Conservation (phyloP, 2,329 filamentous ascomycete genomes). For the Neophaeococcomyces aloes region DNA sequence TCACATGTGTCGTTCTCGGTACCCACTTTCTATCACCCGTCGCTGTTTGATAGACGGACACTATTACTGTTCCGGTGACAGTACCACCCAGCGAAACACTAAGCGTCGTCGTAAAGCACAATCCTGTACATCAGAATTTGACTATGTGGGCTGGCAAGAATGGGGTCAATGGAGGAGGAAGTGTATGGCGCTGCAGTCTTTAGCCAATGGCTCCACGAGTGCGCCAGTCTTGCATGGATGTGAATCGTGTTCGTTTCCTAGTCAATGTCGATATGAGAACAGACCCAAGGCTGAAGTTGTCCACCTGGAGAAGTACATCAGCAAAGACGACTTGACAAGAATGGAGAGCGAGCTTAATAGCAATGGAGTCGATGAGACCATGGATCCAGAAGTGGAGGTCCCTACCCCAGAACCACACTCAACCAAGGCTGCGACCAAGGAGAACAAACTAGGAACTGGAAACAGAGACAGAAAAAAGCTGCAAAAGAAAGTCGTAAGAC, state of each 20-base stretch:
- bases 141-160: slow-evolving; percentile 42
- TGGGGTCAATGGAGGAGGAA: slow-evolving; percentile 34
- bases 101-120: slow-evolving; percentile 28
- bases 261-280: slow-evolving; percentile 17
- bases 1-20: slow-evolving; percentile 40
- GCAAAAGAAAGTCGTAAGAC: neutral
- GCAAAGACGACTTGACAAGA: neutral
- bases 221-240: slow-evolving; percentile 12
- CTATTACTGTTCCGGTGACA: slow-evolving; percentile 40
- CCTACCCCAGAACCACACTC: no score
- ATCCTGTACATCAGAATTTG: slow-evolving; percentile 42
- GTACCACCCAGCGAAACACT: slow-evolving; percentile 12
- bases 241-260: slow-evolving; percentile 20
- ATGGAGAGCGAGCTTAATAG: no score
- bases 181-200: slow-evolving; percentile 4
- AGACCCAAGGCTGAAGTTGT: neutral
- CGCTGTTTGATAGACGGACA: slow-evolving; percentile 47
- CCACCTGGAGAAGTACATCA: neutral
- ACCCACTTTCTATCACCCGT: slow-evolving; percentile 40
- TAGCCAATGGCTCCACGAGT: slow-evolving; percentile 4
- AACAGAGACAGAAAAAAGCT: neutral
- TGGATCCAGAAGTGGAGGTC: no score
- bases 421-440: neutral
- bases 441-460: neutral
- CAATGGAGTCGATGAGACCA: no score